Percentiles rank a stretch among this genome's conserved stretches.
Conservation (phyloP, 2,329 filamentous ascomycete species). For the Aschersonia sp. region DNA sequence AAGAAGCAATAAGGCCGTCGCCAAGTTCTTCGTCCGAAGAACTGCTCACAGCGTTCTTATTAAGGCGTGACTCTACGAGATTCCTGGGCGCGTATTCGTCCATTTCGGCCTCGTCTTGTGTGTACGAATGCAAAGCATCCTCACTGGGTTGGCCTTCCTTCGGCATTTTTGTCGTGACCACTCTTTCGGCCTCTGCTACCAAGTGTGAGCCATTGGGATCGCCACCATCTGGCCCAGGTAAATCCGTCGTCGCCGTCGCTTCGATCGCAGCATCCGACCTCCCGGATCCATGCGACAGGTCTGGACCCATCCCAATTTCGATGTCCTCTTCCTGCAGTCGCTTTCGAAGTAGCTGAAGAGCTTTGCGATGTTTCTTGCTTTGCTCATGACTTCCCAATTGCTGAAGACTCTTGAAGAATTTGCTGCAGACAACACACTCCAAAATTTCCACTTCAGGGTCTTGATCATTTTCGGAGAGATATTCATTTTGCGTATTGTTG, state of each 20-base stretch:
- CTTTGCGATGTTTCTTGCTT: constrained; percentile 92
- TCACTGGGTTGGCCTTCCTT: background rate
- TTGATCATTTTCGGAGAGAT: constrained; percentile 47
- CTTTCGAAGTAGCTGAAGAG: constrained; percentile 62
- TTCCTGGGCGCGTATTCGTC: constrained; percentile 34
- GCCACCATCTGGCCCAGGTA: too few relatives aligned
- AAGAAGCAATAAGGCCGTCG: constrained; percentile 5
- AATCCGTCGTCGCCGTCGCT: background rate
- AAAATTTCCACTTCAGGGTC: constrained; percentile 45
- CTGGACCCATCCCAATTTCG: constrained; percentile 33
- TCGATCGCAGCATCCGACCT: background rate
- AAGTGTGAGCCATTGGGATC: too few relatives aligned
- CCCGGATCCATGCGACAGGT: background rate
- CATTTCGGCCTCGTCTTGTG: constrained; percentile 1
- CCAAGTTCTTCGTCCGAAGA: background rate
- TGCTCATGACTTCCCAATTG: constrained; percentile 86
- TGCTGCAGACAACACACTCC: constrained; percentile 66
- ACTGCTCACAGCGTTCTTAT: background rate
- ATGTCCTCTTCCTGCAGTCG: constrained; percentile 75
- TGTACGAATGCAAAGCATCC: background rate
- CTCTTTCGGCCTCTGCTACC: background rate
- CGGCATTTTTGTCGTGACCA: background rate
- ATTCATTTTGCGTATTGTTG: constrained; percentile 33
- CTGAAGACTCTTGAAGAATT: constrained; percentile 78
- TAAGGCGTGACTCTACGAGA: constrained; percentile 26